Evolutionary conservation across 2,329 filamentous ascomycete species (phyloP), one percentile per base, ranked within the genome.

Genomic region (Dothideomycetes sp.): DNA sequence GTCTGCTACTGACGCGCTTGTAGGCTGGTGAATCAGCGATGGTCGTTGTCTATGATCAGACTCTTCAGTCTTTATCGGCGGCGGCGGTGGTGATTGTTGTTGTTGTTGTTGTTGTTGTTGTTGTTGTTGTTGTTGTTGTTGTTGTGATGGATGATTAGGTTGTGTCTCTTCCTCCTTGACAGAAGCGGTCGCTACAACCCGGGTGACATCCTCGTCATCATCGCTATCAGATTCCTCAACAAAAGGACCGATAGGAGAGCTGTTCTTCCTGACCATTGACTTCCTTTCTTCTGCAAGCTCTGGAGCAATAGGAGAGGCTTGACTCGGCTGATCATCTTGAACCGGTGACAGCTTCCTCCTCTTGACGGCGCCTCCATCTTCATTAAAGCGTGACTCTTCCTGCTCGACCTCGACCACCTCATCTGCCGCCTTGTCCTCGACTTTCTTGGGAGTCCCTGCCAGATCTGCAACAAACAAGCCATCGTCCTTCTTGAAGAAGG

Each of bases 151-250:
- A 12, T 5, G 28, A 28, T 6, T 19, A 16, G 23, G 15, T 33
- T 20, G n/a, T 40, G n/a, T n/a, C n/a, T n/a, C n/a, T n/a, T n/a
- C n/a, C n/a, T n/a, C n/a, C n/a, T n/a, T n/a, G n/a, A n/a, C n/a
- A n/a, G n/a, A n/a, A n/a, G n/a, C n/a, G n/a, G n/a, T n/a, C n/a
- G n/a, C n/a, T n/a, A n/a, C n/a, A n/a, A n/a, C n/a, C n/a, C n/a
- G n/a, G n/a, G n/a, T n/a, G n/a, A 51, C 52, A 16, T 54, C 54
- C 11, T 54, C 54, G 6, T 58, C 56, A 5, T 71, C 64, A 38
- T 80, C 75, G 28, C 69, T 76, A 40, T 79, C 75, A 1, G 82
- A 85, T 46, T 86, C 81, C 43, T 82, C 74, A 28, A 87, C 55
- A 50, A 88, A 88, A 0, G 81, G 81, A 0, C 76, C 78, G 43